Percentiles rank a stretch among this genome's conserved stretches.
phyloP scores from a whole-genome alignment of 75 land plant species.

The Adiantum capillusveneris region DNA sequence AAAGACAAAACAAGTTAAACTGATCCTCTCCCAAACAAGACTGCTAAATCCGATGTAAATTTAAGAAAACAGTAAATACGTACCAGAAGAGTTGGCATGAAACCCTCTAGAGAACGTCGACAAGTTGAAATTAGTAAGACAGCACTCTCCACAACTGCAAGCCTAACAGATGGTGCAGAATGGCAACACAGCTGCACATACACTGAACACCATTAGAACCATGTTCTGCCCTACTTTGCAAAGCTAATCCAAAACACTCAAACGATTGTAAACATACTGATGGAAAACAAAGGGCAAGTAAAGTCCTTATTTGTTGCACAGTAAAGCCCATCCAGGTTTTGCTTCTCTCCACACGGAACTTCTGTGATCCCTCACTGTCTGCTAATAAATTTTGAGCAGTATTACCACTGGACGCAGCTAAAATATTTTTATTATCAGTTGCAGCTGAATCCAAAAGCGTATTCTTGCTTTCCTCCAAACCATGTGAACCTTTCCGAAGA shows the following conservation, averaged over 20 bases:
- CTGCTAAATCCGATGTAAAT: not conserved
- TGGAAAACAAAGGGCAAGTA: slow-evolving; percentile 60
- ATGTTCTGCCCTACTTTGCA: too few relatives aligned
- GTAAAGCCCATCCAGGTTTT: slow-evolving; percentile 69
- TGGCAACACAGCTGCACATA: slow-evolving; percentile 63
- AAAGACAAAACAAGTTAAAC: not conserved
- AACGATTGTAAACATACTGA: slow-evolving; percentile 36
- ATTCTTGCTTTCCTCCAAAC: not conserved
- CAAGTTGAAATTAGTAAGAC: slow-evolving; percentile 51
- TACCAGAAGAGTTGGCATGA: slow-evolving; percentile 70
- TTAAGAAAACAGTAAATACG: slow-evolving; percentile 9
- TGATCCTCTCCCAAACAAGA: not conserved
- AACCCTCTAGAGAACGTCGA: slow-evolving; percentile 44
- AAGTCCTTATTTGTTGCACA: slow-evolving; percentile 42
- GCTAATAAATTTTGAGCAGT: not conserved
- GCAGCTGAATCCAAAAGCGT: too few relatives aligned
- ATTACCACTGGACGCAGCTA: too few relatives aligned
- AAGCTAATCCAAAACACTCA: too few relatives aligned
- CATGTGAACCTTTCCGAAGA: not conserved
- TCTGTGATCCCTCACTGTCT: not conserved
- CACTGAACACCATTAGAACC: not conserved
- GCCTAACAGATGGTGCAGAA: slow-evolving; percentile 58
- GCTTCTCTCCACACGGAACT: slow-evolving; percentile 48
- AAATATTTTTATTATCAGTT: too few relatives aligned
- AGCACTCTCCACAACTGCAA: slow-evolving; percentile 55